phyloP scores from a whole-genome alignment of 129 eudicot genomes.

The Gnaphalium uliginosum region DNA sequence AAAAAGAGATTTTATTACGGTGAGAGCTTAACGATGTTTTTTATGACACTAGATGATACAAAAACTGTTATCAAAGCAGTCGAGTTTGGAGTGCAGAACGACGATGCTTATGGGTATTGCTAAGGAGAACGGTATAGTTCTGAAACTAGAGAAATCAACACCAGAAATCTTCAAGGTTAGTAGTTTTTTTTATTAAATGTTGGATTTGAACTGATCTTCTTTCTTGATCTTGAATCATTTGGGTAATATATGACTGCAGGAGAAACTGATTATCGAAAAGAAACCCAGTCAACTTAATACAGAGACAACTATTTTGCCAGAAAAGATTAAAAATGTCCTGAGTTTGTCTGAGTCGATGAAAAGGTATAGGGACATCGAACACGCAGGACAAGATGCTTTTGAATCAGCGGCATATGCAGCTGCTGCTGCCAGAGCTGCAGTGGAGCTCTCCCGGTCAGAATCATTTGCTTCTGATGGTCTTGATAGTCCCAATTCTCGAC shows the following conservation, averaged over 20 bases:
- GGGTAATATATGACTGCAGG: conserved; percentile 25
- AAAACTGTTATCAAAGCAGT: conserved; percentile 71
- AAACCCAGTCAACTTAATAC: conserved; percentile 19
- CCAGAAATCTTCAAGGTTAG: conserved; percentile 40
- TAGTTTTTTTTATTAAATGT: background rate
- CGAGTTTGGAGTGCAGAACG: conserved; percentile 59
- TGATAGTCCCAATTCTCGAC: conserved; percentile 16
- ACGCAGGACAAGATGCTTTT: conserved; percentile 85
- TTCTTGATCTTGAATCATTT: background rate
- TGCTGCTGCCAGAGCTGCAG: conserved; percentile 83
- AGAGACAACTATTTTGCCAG: conserved; percentile 15
- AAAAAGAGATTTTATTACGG: background rate
- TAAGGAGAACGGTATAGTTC: conserved; percentile 50
- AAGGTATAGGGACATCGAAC: conserved; percentile 62
- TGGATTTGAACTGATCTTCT: background rate
- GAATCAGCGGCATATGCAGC: conserved; percentile 81
- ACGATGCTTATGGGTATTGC: conserved; percentile 66
- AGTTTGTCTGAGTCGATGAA: conserved; percentile 43
- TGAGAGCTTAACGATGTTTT: conserved; percentile 14
- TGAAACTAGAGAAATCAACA: conserved; percentile 45
- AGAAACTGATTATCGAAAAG: conserved; percentile 11
- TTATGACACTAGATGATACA: conserved; percentile 54
- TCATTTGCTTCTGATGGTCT: conserved; percentile 47
- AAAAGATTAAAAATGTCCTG: conserved; percentile 29
- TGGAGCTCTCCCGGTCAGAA: conserved; percentile 56